Percentiles rank a stretch among this genome's conserved stretches.
Evolutionary conservation across 163 green algal genomes (phyloP).

Genomic region (Scenedesmus sp.): DNA sequence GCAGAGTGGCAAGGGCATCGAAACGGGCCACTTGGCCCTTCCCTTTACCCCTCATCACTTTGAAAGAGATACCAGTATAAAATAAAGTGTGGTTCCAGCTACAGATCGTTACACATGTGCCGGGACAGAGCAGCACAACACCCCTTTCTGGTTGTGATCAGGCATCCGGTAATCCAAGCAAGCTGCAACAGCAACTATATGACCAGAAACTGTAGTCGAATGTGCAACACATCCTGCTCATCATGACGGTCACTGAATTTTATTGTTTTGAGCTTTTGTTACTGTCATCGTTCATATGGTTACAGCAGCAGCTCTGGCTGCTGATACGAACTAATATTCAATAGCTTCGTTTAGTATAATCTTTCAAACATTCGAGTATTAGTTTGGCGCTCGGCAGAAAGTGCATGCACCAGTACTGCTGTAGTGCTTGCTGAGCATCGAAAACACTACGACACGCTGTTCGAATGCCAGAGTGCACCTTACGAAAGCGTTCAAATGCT

Average conservation of each 20-base stretch:
- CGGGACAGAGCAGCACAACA: not conserved
- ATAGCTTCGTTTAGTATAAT: not conserved
- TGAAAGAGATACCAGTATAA: not conserved
- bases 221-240: not conserved
- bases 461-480: not conserved
- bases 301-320: not conserved
- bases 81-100: not conserved
- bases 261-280: not conserved
- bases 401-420: not conserved
- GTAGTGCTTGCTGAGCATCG: not conserved
- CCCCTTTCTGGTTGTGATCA: not conserved
- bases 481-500: not conserved
- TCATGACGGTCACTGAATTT: not conserved
- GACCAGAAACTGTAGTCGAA: not conserved
- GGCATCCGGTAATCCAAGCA: not conserved
- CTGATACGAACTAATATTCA: no score
- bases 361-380: not conserved
- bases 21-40: slow-evolving; percentile 2
- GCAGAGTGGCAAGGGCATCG: slow-evolving; percentile 2
- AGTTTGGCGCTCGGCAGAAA: not conserved
- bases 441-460: not conserved
- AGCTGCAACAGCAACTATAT: no score
- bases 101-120: not conserved
- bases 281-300: not conserved
- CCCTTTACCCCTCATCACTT: not conserved